Evolutionary conservation across 352 stramenopile species (phyloP), one percentile per base, ranked within the genome.

Genomic region (Phytophthora lateralis): DNA sequence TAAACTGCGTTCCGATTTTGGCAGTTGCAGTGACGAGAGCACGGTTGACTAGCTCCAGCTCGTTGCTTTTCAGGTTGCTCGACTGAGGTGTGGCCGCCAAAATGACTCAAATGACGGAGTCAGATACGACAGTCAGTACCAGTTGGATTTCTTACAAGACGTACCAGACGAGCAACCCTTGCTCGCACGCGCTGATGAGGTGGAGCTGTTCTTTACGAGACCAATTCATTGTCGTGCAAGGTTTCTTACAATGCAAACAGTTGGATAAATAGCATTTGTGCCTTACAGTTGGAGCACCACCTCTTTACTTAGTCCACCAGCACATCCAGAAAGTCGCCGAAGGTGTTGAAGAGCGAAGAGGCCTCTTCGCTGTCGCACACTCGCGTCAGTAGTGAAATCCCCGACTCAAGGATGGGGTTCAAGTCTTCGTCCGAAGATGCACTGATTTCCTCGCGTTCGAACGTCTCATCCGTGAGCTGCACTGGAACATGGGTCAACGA

Each of bases 261-360:
- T 15, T 10, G n/a, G 38, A 44, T 44, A 44, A 44, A 44, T 44
- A 44, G 17, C n/a, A 44, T 44, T 26, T 44, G 38, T 10, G 26
- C 7, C 35, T 41, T 62, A 55, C 55, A 55, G n/a, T 57, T 38
- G 45, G 9, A 51, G 14, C 21, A 6, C 6, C n/a, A 27, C 35
- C 55, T 24, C 20, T 39, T 21, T 10, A 26, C 26, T 29, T 29
- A 88, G 17, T 88, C 70, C 27, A 90, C 69, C 15, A 91, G 60
- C 15, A 87, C 73, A 29, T 92, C 82, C 20, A 92, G 41, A 43
- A 92, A 87, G 58, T 90, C 71, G 21, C 78, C 80, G 32, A 92
- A 85, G 3, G 78, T 76, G 61, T 90, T 89, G 39, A 92, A 82
- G 21, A 92, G 64, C 39, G 77, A 80, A 38, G 76, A 63, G 14